phyloP scores from a whole-genome alignment of 2,329 filamentous ascomycete species.

The Hortaea sp. region DNA sequence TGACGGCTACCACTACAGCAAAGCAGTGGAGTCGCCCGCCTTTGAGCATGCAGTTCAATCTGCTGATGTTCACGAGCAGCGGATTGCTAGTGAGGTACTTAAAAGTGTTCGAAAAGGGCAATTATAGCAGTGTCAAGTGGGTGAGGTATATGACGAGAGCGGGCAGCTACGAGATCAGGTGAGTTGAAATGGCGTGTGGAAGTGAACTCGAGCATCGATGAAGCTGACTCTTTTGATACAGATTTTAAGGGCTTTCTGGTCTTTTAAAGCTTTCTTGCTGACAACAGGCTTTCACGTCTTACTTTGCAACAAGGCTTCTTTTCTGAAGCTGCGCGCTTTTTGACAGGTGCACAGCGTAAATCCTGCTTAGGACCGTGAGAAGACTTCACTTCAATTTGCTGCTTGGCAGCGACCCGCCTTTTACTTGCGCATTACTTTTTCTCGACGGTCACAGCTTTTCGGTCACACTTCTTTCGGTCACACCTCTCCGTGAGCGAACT shows the following conservation, averaged over 20 bases:
- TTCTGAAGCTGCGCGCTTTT: too few relatives aligned
- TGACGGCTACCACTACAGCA: constrained; percentile 96
- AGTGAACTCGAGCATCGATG: not conserved
- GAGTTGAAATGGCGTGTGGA: not conserved
- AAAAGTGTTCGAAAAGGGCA: constrained; percentile 98
- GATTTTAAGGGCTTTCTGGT: not conserved
- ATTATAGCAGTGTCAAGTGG: constrained; percentile 98
- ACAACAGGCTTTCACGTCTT: too few relatives aligned
- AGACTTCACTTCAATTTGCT: too few relatives aligned
- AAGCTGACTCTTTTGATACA: not conserved
- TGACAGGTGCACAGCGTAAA: too few relatives aligned
- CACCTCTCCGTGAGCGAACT: too few relatives aligned
- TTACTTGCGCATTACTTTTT: too few relatives aligned
- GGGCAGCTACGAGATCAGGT: constrained; percentile 82
- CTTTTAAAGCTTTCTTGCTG: not conserved
- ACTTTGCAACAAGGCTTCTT: too few relatives aligned
- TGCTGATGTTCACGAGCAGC: constrained; percentile 97
- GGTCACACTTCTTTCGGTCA: too few relatives aligned
- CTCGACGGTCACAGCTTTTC: too few relatives aligned
- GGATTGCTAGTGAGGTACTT: constrained; percentile 86
- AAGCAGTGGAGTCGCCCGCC: constrained; percentile 94
- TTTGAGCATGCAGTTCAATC: constrained; percentile 78
- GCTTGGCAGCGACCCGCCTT: too few relatives aligned
- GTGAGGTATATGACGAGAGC: constrained; percentile 98
- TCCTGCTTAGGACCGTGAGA: too few relatives aligned